Conservation (phyloP, 495 filamentous ascomycete genomes). For the Penicillium flavigenum region DNA sequence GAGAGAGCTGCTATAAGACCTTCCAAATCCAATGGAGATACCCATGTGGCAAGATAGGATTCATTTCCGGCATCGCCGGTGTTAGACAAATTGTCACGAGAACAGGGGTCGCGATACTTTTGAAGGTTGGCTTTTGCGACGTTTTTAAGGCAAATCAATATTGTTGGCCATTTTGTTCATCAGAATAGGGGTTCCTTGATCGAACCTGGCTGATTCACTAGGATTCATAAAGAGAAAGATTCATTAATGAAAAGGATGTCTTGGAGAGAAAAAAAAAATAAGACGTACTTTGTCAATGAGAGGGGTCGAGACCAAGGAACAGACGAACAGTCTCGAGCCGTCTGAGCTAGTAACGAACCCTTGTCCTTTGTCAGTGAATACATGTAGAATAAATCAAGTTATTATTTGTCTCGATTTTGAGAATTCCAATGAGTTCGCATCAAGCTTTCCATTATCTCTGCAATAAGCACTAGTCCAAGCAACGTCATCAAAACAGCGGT, state of each 20-base stretch:
- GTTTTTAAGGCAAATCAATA: not conserved
- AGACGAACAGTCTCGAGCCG: too few relatives aligned
- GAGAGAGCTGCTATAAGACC: not conserved
- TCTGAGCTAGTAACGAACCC: not conserved
- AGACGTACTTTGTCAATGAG: not conserved
- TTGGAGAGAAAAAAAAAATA: not conserved
- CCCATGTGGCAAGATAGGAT: not conserved
- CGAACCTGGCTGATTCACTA: not conserved
- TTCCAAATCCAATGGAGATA: not conserved
- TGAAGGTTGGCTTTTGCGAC: not conserved
- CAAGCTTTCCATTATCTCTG: not conserved
- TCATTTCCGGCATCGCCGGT: not conserved
- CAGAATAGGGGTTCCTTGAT: not conserved
- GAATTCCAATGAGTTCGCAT: not conserved
- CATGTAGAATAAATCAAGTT: too few relatives aligned
- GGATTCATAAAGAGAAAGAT: not conserved
- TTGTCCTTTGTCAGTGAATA: not conserved
- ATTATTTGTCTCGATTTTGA: not conserved
- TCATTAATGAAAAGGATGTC: not conserved
- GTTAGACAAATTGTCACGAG: not conserved
- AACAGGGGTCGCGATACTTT: not conserved
- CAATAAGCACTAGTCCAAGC: not conserved
- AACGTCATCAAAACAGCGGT: conserved; percentile 4
- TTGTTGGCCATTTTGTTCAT: not conserved
- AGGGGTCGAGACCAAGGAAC: not conserved